phyloP scores from a whole-genome alignment of 2,329 filamentous ascomycete genomes.

The Harringtonia aguacate region DNA sequence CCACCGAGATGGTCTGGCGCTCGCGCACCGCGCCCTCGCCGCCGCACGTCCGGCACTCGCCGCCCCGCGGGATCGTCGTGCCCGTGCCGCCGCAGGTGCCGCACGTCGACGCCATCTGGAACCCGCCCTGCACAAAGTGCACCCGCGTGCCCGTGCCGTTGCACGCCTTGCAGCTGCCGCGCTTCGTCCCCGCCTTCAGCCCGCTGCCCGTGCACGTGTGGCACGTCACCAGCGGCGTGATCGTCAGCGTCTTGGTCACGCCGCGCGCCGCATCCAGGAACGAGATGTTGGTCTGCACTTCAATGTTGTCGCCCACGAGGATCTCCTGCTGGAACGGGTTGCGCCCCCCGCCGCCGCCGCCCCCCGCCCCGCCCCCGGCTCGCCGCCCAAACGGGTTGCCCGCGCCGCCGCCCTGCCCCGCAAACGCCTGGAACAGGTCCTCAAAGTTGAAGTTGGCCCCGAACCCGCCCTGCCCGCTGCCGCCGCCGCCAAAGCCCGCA shows the following conservation, averaged over 20 bases:
- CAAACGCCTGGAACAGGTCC: constrained; percentile 85
- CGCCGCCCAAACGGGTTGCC: constrained; percentile 35
- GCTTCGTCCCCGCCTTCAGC: constrained; percentile 68
- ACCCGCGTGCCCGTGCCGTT: constrained; percentile 79
- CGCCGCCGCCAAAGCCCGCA: constrained; percentile 40
- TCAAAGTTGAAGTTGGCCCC: constrained; percentile 88
- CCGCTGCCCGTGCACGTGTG: constrained; percentile 76
- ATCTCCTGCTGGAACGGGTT: constrained; percentile 69
- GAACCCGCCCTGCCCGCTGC: constrained; percentile 52
- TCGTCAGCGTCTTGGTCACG: constrained; percentile 73
- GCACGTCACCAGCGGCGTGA: constrained; percentile 73
- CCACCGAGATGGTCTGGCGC: constrained; percentile 71
- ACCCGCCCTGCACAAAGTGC: constrained; percentile 83
- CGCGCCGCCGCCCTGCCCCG: constrained; percentile 44
- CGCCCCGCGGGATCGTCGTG: constrained; percentile 62
- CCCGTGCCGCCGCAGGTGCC: constrained; percentile 71
- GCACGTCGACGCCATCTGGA: constrained; percentile 93
- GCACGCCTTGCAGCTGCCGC: constrained; percentile 65
- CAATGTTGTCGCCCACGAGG: constrained; percentile 89
- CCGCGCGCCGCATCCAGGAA: constrained; percentile 97
- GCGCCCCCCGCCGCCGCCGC: constrained; percentile 33
- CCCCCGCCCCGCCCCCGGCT: constrained; percentile 23
- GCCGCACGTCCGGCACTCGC: constrained; percentile 68
- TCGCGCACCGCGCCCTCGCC: constrained; percentile 81
- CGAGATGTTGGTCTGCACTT: constrained; percentile 83